Base-by-base conservation (phyloP, 1,139 yeast species). In the Chernovozyma sophiae-reginae region DNA sequence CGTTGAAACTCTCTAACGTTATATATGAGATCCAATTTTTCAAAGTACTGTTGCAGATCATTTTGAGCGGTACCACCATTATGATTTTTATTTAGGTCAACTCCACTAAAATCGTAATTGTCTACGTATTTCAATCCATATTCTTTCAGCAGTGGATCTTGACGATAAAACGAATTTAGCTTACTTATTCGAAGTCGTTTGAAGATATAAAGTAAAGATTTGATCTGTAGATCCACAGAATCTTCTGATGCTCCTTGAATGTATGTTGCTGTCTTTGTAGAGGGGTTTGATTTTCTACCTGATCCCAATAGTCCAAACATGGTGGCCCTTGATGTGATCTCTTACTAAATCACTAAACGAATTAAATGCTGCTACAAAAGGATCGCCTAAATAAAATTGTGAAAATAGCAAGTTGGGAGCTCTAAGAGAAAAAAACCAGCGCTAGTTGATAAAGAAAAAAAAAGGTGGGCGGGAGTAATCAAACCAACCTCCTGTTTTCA, bases 141-240 rank as follows among this genome's bases (percentile, higher is more conserved):
- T 17, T 52, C 52, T 23, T 24, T 30, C 35, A 27, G 35, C 3
- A 5, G 6, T 4, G 8, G 12, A 2, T 47, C 47, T 4, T 48
- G 46, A 23, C 48, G 47, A 12, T 68, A 43, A 41, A 74, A 72
- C 1, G 77, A 62, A 2, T 71, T 56, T 13, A 76, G 49, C 16
- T 56, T 58, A 36, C 72, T 63, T 29, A 81, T 65, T 32, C 65
- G 62, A 38, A 77, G 64, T 32, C 86, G 59, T 43, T 74, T 69
- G 58, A 73, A 81, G 51, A 76, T 62, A 50, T 81, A 81, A 26
- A 66, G 53, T 36, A 81, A 56, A 3, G 84, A 65, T 47, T 74
- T 78, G 41, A 79, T 65, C 44, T 79, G 84, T 13, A 80, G 62
- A 43, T 79, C 84, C 11, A 77, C 64, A 4, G 78, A 65, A 52